These are phyloP conservation scores for Scheffersomyces lignosus DNA, from an alignment of 805 yeast species.

Conservation along the genomic window DNA sequence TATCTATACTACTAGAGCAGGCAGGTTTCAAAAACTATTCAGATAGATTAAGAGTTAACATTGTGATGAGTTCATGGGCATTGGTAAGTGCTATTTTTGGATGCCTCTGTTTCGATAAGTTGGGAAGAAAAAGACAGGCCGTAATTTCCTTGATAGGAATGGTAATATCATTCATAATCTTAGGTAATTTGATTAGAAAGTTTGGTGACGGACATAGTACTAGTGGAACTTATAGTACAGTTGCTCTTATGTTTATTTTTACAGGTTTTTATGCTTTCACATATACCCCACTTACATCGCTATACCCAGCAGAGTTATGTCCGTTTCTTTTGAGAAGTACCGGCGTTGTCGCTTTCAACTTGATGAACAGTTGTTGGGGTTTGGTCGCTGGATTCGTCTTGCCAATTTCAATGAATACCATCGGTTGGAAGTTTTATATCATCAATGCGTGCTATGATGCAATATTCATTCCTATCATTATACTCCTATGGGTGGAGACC, in stretches of 20 bases:
- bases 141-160: constrained; percentile 9
- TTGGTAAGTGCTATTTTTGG: constrained; percentile 4
- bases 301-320: constrained; percentile 15
- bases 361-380: constrained; percentile 8
- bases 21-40: not conserved
- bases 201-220: constrained; percentile 9
- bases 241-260: constrained; percentile 16
- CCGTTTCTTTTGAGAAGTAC: constrained; percentile 13
- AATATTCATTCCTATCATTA: constrained; percentile 8
- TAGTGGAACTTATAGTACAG: constrained; percentile 12
- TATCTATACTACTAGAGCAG: not conserved
- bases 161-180: not conserved
- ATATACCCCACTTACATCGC: constrained; percentile 12
- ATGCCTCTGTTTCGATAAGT: constrained; percentile 7
- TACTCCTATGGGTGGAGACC: constrained; percentile 13
- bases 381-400: constrained; percentile 14
- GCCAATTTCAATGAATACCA: constrained; percentile 17
- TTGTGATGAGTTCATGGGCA: not conserved
- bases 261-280: constrained; percentile 15
- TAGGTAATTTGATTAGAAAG: constrained; percentile 26
- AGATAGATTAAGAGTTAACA: not conserved
- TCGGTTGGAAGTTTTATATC: constrained; percentile 18
- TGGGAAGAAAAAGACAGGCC: constrained; percentile 11
- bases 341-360: constrained; percentile 10
- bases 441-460: constrained; percentile 1